Percentiles rank a stretch among this genome's conserved stretches.
Conservation (phyloP, 768 basidiomycete species). For the Phylloporus arenicola region DNA sequence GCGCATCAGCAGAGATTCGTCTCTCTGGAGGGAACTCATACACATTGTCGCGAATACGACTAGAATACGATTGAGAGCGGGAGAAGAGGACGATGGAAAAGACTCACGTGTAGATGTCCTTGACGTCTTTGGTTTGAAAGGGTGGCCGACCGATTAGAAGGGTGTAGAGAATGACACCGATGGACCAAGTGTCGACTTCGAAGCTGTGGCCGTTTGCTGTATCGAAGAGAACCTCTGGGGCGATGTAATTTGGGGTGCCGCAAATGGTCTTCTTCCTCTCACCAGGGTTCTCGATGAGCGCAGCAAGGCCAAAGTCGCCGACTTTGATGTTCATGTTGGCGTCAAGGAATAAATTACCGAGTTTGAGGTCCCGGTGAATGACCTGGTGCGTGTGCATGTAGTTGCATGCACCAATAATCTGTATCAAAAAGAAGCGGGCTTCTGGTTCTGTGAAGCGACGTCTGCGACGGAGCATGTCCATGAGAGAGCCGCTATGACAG, state of each 20-base stretch:
- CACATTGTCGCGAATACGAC: conserved; percentile 88
- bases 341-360: conserved; percentile 93
- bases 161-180: conserved; percentile 96
- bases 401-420: conserved; percentile 91
- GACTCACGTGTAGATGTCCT: conserved; percentile 85
- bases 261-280: conserved; percentile 99
- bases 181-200: conserved; percentile 97
- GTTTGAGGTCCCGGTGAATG: conserved; percentile 95
- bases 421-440: conserved; percentile 87
- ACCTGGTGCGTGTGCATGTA: conserved; percentile 98
- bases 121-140: conserved; percentile 98
- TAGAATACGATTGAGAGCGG: conserved; percentile 26
- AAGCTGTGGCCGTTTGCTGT: conserved; percentile 95
- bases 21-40: conserved; percentile 88
- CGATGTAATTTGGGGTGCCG: conserved; percentile 98
- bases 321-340: conserved; percentile 92
- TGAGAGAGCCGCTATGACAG: conserved; percentile 83
- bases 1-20: conserved; percentile 61
- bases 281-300: conserved; percentile 92
- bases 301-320: conserved; percentile 95
- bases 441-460: conserved; percentile 89
- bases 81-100: not conserved
- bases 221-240: conserved; percentile 95
- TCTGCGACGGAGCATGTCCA: conserved; percentile 86
- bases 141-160: conserved; percentile 92